A percentile compares a stretch with the other conserved stretches of the same genome.
phyloP scores from a whole-genome alignment of 345 rosid genomes.

The Syzygium jambos region DNA sequence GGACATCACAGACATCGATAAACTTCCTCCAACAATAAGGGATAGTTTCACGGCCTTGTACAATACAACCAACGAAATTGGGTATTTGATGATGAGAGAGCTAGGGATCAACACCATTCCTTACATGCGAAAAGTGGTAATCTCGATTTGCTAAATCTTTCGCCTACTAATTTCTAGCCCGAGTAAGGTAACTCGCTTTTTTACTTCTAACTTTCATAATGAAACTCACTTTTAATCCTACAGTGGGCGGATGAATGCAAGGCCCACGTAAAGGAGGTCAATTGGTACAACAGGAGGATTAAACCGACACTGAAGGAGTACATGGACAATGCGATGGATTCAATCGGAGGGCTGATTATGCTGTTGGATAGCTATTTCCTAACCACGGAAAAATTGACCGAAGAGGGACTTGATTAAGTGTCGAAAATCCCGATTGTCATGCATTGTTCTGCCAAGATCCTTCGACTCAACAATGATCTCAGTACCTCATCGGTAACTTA shows the following conservation, averaged over 20 bases:
- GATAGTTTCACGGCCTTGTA: not conserved
- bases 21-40: constrained; percentile 8
- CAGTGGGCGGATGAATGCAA: constrained; percentile 7
- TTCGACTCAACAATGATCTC: constrained; percentile 8
- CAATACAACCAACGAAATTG: constrained; percentile 8
- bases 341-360: not conserved
- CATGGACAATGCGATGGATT: not conserved
- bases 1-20: constrained; percentile 3
- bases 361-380: not conserved
- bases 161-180: not conserved
- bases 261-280: constrained; percentile 1
- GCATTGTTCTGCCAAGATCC: not conserved
- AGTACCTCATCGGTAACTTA: constrained; percentile 9
- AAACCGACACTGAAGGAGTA: constrained; percentile 8
- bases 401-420: not conserved
- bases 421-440: not conserved
- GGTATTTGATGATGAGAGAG: constrained; percentile 1
- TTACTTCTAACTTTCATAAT: not conserved
- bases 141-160: not conserved
- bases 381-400: not conserved
- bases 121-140: constrained; percentile 1
- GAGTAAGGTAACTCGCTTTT: not conserved
- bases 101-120: constrained; percentile 6
- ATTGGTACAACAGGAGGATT: constrained; percentile 5
- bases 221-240: not conserved